Conservation (phyloP, 2,329 filamentous ascomycete species). For the Sporothrix globosa region DNA sequence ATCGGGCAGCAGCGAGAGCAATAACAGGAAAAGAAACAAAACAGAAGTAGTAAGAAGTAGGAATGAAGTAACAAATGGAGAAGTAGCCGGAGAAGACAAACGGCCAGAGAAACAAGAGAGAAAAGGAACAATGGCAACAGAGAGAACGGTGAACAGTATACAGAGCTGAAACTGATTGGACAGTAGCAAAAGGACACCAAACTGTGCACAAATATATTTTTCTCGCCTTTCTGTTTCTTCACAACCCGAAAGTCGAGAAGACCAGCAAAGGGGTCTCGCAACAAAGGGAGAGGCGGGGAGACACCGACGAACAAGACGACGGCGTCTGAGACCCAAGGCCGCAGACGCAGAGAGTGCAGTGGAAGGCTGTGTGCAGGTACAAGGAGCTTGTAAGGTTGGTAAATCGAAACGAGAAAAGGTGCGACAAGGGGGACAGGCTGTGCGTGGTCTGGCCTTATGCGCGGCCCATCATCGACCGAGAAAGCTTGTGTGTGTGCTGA, state of each 20-base stretch:
- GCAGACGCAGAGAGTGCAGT: not conserved
- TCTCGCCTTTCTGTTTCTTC: not conserved
- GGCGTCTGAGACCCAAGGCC: not conserved
- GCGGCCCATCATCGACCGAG: constrained; percentile 19
- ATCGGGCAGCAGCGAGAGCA: not conserved
- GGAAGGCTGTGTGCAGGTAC: not conserved
- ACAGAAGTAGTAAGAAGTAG: not conserved
- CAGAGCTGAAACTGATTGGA: constrained; percentile 3
- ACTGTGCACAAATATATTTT: not conserved
- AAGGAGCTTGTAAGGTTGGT: not conserved
- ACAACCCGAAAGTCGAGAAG: not conserved
- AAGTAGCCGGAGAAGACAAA: not conserved
- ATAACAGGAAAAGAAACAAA: not conserved
- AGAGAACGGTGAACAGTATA: not conserved
- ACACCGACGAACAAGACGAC: not conserved
- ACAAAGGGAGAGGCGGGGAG: not conserved
- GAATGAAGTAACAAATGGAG: too few species aligned
- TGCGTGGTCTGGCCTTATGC: constrained; percentile 25
- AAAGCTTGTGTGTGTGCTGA: not conserved
- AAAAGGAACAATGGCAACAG: not conserved
- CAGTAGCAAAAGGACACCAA: not conserved
- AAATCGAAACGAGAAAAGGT: constrained; percentile 1
- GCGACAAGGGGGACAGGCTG: constrained; percentile 18
- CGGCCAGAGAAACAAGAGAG: not conserved
- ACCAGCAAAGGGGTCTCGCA: not conserved